Percentiles rank a stretch among this genome's conserved stretches.
Evolutionary conservation across 2,329 filamentous ascomycete species (phyloP).

Genomic region (Verticillium klebahnii): DNA sequence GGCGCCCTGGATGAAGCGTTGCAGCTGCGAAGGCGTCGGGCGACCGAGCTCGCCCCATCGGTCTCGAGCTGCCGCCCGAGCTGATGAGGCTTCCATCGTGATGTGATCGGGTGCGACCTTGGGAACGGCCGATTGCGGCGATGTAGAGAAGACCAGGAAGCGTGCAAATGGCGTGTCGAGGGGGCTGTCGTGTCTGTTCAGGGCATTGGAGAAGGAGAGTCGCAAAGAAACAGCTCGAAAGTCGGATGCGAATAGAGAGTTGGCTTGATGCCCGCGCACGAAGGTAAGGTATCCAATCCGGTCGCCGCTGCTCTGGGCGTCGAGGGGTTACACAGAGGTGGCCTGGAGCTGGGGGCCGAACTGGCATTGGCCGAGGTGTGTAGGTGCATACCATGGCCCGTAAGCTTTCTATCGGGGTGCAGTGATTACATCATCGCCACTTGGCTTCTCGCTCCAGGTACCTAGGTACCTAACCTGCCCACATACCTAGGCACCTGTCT

Average conservation of each 20-base stretch:
- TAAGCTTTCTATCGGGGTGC: neutral
- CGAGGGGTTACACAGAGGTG: neutral
- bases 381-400: neutral
- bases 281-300: neutral
- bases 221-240: neutral
- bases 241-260: neutral
- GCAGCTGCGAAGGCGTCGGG: conserved; percentile 77
- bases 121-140: neutral
- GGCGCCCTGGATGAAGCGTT: conserved; percentile 92
- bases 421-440: neutral
- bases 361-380: neutral
- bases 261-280: neutral
- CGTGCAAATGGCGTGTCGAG: neutral
- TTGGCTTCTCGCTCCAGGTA: neutral
- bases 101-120: conserved; percentile 4
- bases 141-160: neutral
- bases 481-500: too few relatives aligned
- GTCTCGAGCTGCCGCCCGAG: conserved; percentile 91
- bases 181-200: neutral
- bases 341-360: neutral
- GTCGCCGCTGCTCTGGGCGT: neutral
- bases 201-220: neutral
- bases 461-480: neutral
- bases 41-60: conserved; percentile 82
- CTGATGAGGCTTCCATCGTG: conserved; percentile 88